Conservation (phyloP, 2,329 filamentous ascomycete species). For the Pezicula radicicola region DNA sequence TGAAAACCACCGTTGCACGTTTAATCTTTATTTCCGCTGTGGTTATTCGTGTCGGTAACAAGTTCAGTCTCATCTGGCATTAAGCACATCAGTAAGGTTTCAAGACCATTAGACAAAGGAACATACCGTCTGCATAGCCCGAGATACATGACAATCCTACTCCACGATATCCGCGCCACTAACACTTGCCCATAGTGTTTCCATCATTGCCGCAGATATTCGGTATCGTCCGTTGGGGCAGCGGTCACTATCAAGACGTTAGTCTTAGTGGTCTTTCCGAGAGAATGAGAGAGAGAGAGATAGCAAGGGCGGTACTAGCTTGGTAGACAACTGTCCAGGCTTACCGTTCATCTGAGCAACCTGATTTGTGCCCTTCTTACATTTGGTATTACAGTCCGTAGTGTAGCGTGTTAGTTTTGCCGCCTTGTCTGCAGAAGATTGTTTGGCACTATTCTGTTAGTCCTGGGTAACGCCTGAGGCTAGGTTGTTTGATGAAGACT, state of each 20-base stretch:
- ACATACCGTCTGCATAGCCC: no score
- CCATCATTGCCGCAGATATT: background rate
- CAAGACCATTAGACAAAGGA: no score
- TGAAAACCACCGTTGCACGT: no score
- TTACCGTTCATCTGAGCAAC: conserved; percentile 29
- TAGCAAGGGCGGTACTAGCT: no score
- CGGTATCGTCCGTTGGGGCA: no score
- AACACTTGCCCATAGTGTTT: conserved; percentile 25
- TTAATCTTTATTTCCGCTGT: conserved; percentile 9
- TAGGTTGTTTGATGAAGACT: no score
- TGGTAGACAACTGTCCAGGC: conserved; percentile 22
- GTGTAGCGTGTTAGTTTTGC: conserved; percentile 18
- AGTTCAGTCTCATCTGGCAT: conserved; percentile 27
- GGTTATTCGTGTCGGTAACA: conserved; percentile 24
- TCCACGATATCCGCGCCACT: conserved; percentile 27
- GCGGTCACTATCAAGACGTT: no score
- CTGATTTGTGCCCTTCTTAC: conserved; percentile 22
- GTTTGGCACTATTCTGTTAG: conserved; percentile 6
- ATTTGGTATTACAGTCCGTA: conserved; percentile 22
- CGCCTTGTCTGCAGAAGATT: conserved; percentile 9
- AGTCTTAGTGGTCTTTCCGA: no score
- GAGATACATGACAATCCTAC: conserved; percentile 24
- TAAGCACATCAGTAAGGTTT: no score
- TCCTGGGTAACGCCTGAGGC: no score
- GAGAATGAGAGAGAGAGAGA: no score